Conservation (phyloP, 192 early-diverging fungal genomes). For the Backusella parvicylindrica region DNA sequence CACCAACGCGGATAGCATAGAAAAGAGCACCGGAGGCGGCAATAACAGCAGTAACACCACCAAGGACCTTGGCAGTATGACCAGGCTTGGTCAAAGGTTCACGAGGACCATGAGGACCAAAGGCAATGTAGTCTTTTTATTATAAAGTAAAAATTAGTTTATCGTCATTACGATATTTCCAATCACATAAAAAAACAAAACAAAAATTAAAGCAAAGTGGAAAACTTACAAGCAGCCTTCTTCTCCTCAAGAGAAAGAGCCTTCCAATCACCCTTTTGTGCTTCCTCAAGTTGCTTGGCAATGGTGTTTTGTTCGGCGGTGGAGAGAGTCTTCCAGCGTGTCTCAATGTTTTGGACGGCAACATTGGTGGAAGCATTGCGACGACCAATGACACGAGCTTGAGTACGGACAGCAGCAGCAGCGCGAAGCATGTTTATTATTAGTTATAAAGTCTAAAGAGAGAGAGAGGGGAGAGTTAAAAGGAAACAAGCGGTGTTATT, state of each 20-base stretch:
- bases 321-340: slow-evolving; percentile 65
- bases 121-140: slow-evolving; percentile 77
- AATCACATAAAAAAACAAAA: background rate
- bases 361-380: slow-evolving; percentile 46
- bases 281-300: slow-evolving; percentile 72
- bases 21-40: slow-evolving; percentile 52
- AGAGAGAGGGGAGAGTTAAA: slow-evolving; percentile 12
- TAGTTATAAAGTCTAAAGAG: background rate
- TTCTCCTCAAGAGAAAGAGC: slow-evolving; percentile 89
- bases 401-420: slow-evolving; percentile 47
- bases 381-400: slow-evolving; percentile 39
- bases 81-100: slow-evolving; percentile 67
- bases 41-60: slow-evolving; percentile 59
- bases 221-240: slow-evolving; percentile 74
- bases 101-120: slow-evolving; percentile 90
- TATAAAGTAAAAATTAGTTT: background rate
- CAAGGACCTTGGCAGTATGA: slow-evolving; percentile 65
- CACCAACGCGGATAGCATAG: slow-evolving; percentile 51
- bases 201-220: background rate
- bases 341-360: slow-evolving; percentile 49
- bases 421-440: slow-evolving; percentile 57
- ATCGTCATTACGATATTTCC: background rate
- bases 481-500: slow-evolving; percentile 8
- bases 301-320: slow-evolving; percentile 80
- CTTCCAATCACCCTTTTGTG: slow-evolving; percentile 97